These are phyloP conservation scores for Bremia lactucae DNA, from an alignment of 352 stramenopile species.

Conservation along the genomic window DNA sequence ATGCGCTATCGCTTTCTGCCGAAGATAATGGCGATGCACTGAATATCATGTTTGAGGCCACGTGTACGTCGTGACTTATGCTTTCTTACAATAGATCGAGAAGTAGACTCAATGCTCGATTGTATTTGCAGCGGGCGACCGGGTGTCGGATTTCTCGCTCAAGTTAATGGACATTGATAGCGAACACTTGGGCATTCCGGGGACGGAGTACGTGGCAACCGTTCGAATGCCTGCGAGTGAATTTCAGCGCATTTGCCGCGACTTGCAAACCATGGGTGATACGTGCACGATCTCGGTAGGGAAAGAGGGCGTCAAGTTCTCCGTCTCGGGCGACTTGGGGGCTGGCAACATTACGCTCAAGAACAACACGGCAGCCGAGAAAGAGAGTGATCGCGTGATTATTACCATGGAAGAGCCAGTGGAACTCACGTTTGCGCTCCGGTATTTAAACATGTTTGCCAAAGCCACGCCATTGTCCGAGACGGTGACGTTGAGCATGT, in stretches of 20 bases:
- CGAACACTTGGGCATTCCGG: conserved; percentile 97
- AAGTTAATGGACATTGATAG: conserved; percentile 99
- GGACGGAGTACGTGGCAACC: conserved; percentile 96
- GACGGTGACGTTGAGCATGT: conserved; percentile 96
- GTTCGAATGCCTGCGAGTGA: conserved; percentile 92
- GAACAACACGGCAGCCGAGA: conserved; percentile 82
- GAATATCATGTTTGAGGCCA: conserved; percentile 97
- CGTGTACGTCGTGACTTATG: conserved; percentile 75
- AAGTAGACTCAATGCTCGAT: too few species aligned
- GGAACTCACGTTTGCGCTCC: conserved; percentile 97
- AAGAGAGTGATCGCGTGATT: conserved; percentile 87
- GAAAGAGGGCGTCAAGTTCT: conserved; percentile 98
- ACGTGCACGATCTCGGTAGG: conserved; percentile 93
- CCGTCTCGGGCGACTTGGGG: conserved; percentile 92
- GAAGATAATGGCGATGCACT: conserved; percentile 94
- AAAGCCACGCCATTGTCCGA: conserved; percentile 95
- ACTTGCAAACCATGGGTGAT: conserved; percentile 97
- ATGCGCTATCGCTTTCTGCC: conserved; percentile 97
- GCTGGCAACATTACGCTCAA: conserved; percentile 93
- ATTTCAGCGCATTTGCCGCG: conserved; percentile 98
- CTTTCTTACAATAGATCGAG: too few species aligned
- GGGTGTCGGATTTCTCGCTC: conserved; percentile 94
- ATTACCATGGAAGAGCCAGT: conserved; percentile 99
- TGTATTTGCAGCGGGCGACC: conserved; percentile 58
- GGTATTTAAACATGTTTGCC: conserved; percentile 99